Conservation (phyloP, 192 early-diverging fungal species). For the Chytriomyces sp. region DNA sequence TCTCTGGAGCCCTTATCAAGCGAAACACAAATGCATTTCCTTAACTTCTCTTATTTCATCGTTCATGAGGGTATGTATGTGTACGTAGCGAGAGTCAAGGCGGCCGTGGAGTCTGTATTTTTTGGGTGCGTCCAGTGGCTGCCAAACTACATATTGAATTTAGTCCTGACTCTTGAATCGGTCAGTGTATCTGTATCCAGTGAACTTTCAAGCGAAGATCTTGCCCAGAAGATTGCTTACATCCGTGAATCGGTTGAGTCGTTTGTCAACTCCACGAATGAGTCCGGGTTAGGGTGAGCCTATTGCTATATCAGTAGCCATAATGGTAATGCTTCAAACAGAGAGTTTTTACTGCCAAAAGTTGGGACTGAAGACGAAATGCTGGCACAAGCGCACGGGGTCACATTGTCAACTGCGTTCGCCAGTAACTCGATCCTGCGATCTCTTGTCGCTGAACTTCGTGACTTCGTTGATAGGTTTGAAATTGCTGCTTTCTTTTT, state of each 20-base stretch:
- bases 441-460: too few species aligned
- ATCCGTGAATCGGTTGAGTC: slow-evolving; percentile 40
- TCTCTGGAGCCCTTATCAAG: slow-evolving; percentile 37
- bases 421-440: too few species aligned
- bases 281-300: slow-evolving; percentile 43
- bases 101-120: slow-evolving; percentile 67
- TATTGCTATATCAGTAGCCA: background rate
- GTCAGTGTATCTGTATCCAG: slow-evolving; percentile 44
- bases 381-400: slow-evolving; percentile 18
- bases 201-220: slow-evolving; percentile 21
- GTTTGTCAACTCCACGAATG: slow-evolving; percentile 19
- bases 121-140: slow-evolving; percentile 56
- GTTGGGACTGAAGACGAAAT: slow-evolving; percentile 67
- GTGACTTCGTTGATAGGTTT: too few species aligned
- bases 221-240: slow-evolving; percentile 32
- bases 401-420: background rate
- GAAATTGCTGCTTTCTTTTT: too few species aligned
- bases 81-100: slow-evolving; percentile 65
- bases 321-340: slow-evolving; percentile 17
- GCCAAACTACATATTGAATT: background rate
- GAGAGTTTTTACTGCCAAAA: slow-evolving; percentile 69
- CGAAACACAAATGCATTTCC: slow-evolving; percentile 76
- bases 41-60: slow-evolving; percentile 91
- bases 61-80: slow-evolving; percentile 84
- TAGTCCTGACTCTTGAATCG: background rate